Evolutionary conservation across 306 rosid genomes (phyloP).

Genomic region (Dryas octopetala): DNA sequence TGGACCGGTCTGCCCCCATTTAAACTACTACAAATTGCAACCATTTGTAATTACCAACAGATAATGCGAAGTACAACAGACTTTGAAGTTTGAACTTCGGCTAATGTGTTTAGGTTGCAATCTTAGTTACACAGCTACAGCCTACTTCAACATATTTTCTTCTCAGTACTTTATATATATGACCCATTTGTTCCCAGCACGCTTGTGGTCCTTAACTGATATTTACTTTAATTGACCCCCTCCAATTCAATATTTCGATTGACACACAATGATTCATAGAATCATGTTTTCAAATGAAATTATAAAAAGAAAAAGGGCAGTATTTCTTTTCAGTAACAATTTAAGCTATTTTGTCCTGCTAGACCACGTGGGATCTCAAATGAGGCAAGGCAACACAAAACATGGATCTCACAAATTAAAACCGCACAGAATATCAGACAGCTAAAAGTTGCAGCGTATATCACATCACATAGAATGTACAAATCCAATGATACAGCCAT

Average conservation of each 20-base stretch:
- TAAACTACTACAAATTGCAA: not conserved
- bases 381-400: not conserved
- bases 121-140: not conserved
- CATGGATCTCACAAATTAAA: not conserved
- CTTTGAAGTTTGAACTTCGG: not conserved
- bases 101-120: not conserved
- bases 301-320: not conserved
- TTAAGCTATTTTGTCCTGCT: not conserved
- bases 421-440: not conserved
- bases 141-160: slow-evolving; percentile 3
- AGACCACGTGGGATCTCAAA: slow-evolving; percentile 6
- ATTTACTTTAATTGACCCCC: not conserved
- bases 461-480: not conserved
- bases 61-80: too few relatives aligned
- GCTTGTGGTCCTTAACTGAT: slow-evolving; percentile 27
- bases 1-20: not conserved
- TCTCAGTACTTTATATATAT: not conserved
- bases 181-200: slow-evolving; percentile 19
- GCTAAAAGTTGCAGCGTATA: slow-evolving; percentile 8
- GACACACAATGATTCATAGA: not conserved
- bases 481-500: slow-evolving; percentile 31
- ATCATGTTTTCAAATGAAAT: not conserved
- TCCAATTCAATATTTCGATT: not conserved
- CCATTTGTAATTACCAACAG: not conserved
- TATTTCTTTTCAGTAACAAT: not conserved